Percentiles rank a stretch among this genome's conserved stretches.
These are phyloP conservation scores for Microcyclosporella mali DNA, from an alignment of 2,329 filamentous ascomycete genomes.

Conservation along the genomic window DNA sequence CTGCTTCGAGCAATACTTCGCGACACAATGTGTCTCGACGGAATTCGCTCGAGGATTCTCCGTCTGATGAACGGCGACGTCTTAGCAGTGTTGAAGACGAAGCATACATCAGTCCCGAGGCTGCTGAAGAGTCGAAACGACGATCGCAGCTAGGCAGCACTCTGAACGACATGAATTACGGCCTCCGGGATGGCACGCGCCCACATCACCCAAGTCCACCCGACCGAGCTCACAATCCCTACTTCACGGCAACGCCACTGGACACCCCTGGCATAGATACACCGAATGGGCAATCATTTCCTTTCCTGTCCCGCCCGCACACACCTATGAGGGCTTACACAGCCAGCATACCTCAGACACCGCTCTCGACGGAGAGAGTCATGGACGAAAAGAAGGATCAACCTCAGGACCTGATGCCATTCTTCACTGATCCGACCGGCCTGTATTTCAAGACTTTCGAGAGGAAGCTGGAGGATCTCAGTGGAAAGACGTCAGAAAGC, in stretches of 20 bases:
- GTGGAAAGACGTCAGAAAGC: slow-evolving; percentile 51
- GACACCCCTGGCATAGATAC: slow-evolving; percentile 16
- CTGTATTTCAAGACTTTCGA: slow-evolving; percentile 56
- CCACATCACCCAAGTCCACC: slow-evolving; percentile 12
- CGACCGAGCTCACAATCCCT: slow-evolving; percentile 16
- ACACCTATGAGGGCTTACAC: slow-evolving; percentile 20
- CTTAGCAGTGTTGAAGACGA: slow-evolving; percentile 29
- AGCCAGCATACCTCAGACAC: slow-evolving; percentile 23
- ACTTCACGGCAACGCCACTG: slow-evolving; percentile 17
- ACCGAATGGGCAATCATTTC: slow-evolving; percentile 19
- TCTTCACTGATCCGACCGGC: slow-evolving; percentile 60
- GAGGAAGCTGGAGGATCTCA: slow-evolving; percentile 50
- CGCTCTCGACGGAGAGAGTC: slow-evolving; percentile 51
- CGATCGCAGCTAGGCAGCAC: slow-evolving; percentile 22
- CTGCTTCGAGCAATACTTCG: slow-evolving; percentile 6
- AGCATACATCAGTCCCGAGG: slow-evolving; percentile 28
- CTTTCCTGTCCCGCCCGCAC: slow-evolving; percentile 26
- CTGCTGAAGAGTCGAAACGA: slow-evolving; percentile 29
- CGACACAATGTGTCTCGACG: slow-evolving; percentile 17
- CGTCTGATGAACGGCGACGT: slow-evolving; percentile 11
- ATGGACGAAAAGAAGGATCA: slow-evolving; percentile 57
- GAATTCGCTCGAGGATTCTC: slow-evolving; percentile 23
- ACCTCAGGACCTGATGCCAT: slow-evolving; percentile 60
- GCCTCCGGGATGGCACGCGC: slow-evolving; percentile 25
- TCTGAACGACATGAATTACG: slow-evolving; percentile 25